phyloP scores from a whole-genome alignment of 2,329 filamentous ascomycete genomes.

The Xylaria sp. region DNA sequence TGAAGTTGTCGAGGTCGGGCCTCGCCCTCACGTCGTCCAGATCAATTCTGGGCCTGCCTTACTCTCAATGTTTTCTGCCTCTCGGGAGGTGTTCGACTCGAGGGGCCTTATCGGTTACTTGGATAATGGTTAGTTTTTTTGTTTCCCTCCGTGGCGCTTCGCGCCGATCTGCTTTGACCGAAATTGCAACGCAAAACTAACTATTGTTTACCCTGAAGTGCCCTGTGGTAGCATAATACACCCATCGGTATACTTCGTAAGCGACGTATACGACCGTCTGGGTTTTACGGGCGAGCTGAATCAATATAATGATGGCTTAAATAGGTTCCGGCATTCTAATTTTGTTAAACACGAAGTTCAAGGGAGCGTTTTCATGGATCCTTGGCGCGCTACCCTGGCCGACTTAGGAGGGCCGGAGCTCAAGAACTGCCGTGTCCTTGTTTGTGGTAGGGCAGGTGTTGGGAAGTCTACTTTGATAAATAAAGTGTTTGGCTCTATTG shows the following conservation, averaged over 20 bases:
- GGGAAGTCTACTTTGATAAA: constrained; percentile 40
- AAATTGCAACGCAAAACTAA: constrained; percentile 10
- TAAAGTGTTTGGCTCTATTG: constrained; percentile 35
- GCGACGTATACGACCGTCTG: constrained; percentile 32
- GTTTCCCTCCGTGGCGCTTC: background rate
- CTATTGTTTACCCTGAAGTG: constrained; percentile 4
- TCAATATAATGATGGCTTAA: constrained; percentile 27
- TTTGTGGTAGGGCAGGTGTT: constrained; percentile 38
- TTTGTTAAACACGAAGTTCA: constrained; percentile 27
- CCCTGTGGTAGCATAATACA: constrained; percentile 35
- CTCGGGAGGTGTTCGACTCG: constrained; percentile 28
- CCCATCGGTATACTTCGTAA: constrained; percentile 33
- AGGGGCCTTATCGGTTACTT: constrained; percentile 29
- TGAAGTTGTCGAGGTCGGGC: constrained; percentile 23
- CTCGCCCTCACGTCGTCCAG: constrained; percentile 29
- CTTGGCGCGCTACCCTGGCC: constrained; percentile 30
- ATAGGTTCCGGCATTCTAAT: constrained; percentile 23
- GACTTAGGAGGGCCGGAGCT: constrained; percentile 27
- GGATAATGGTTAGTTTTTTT: constrained; percentile 23
- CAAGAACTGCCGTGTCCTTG: constrained; percentile 34
- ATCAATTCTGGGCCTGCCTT: constrained; percentile 31
- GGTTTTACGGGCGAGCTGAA: constrained; percentile 26
- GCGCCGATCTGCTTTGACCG: too few species aligned
- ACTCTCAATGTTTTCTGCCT: constrained; percentile 26
- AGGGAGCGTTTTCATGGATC: constrained; percentile 27